Evolutionary conservation across 1,284 basidiomycete genomes (phyloP).

Genomic region (Porogramme epimiltina): DNA sequence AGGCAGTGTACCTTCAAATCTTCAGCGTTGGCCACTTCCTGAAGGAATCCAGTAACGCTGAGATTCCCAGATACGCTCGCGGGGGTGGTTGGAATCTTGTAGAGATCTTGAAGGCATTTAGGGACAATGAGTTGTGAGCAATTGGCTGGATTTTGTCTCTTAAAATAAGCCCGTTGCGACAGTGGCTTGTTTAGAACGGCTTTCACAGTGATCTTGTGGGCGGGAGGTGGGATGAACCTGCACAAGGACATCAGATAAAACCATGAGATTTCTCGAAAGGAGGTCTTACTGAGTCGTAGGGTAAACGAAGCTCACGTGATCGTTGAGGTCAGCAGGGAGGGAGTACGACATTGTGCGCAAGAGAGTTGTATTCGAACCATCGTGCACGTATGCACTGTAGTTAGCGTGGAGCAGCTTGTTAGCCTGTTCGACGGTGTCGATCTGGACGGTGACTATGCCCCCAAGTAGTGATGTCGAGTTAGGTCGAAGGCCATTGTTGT

Average conservation of each 20-base stretch:
- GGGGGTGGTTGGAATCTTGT: conserved; percentile 50
- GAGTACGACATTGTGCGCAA: conserved; percentile 41
- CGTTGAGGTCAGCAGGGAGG: conserved; percentile 35
- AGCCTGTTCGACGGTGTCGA: conserved; percentile 32
- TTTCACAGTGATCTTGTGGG: not conserved
- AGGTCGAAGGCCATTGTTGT: conserved; percentile 33
- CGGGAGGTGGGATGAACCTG: not conserved
- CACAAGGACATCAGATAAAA: not conserved
- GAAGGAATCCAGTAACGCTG: conserved; percentile 56
- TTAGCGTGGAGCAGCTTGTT: conserved; percentile 37
- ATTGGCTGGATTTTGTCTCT: conserved; percentile 6
- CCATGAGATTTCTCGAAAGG: not conserved
- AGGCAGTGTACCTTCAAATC: conserved; percentile 41
- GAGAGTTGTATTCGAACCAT: conserved; percentile 27
- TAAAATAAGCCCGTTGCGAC: not conserved
- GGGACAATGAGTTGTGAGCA: conserved; percentile 45
- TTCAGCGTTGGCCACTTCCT: conserved; percentile 49
- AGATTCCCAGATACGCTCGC: conserved; percentile 46
- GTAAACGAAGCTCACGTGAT: conserved; percentile 38
- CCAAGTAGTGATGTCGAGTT: conserved; percentile 29
- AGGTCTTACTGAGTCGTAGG: conserved; percentile 33
- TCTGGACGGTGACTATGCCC: conserved; percentile 18
- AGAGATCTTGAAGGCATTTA: conserved; percentile 52
- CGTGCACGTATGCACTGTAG: conserved; percentile 37
- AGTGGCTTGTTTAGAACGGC: not conserved